phyloP scores from a whole-genome alignment of 2,329 filamentous ascomycete species.

The Orbilia ellipsospora region DNA sequence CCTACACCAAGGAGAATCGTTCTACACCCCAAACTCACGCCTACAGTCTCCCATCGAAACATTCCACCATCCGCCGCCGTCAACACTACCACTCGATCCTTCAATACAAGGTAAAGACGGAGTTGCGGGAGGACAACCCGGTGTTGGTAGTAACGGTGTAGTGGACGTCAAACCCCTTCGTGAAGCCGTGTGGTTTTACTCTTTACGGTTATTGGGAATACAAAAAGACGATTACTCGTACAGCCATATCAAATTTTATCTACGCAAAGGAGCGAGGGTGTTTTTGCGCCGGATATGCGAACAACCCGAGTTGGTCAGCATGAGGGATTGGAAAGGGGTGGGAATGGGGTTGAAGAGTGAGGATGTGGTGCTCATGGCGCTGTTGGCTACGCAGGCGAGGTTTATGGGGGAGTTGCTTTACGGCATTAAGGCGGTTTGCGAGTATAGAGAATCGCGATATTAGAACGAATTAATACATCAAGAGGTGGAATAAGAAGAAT shows the following conservation, averaged over 20 bases:
- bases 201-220: constrained; percentile 58
- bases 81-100: not conserved
- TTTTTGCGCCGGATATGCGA: constrained; percentile 58
- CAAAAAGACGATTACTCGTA: constrained; percentile 59
- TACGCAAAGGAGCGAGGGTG: constrained; percentile 56
- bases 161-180: constrained; percentile 55
- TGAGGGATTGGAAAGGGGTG: constrained; percentile 58
- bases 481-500: not conserved
- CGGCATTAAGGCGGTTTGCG: constrained; percentile 58
- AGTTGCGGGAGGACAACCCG: constrained; percentile 39
- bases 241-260: constrained; percentile 57
- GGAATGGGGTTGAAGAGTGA: constrained; percentile 56
- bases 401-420: constrained; percentile 59
- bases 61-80: constrained; percentile 37
- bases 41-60: constrained; percentile 49
- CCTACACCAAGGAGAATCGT: constrained; percentile 36
- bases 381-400: constrained; percentile 58
- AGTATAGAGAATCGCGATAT: constrained; percentile 55
- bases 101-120: constrained; percentile 24
- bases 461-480: constrained; percentile 2
- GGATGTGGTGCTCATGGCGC: constrained; percentile 56
- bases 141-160: constrained; percentile 25
- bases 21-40: constrained; percentile 50
- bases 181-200: constrained; percentile 59
- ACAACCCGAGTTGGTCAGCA: constrained; percentile 58